A percentile compares a stretch with the other conserved stretches of the same genome.
These are phyloP conservation scores for Apiospora aurea DNA, from an alignment of 2,329 filamentous ascomycete genomes.

Conservation along the genomic window DNA sequence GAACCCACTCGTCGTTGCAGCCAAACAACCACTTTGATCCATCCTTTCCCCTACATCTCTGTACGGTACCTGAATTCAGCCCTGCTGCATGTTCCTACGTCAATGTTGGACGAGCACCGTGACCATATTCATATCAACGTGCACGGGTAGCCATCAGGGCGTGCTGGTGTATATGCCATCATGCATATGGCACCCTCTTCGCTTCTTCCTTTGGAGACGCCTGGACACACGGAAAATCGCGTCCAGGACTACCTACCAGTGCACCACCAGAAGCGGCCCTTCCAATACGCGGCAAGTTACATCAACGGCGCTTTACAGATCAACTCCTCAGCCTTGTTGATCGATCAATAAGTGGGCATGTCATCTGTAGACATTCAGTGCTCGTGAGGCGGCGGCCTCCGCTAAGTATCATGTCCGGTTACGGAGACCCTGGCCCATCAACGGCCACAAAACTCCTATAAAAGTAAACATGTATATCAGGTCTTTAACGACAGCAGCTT, in stretches of 20 bases:
- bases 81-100: not conserved
- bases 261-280: too few species aligned
- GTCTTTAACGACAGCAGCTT: not conserved
- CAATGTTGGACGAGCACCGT: not conserved
- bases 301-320: not conserved
- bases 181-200: not conserved
- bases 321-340: not conserved
- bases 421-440: not conserved
- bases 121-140: not conserved
- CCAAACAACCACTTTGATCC: not conserved
- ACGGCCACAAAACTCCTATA: not conserved
- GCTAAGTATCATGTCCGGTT: not conserved
- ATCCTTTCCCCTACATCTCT: constrained; percentile 6
- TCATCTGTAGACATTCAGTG: not conserved
- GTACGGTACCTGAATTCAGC: constrained; percentile 6
- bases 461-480: not conserved
- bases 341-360: not conserved
- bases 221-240: not conserved
- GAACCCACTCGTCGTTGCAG: constrained; percentile 5
- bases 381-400: not conserved
- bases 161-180: not conserved
- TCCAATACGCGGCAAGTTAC: not conserved
- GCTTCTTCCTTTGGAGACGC: not conserved
- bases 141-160: not conserved
- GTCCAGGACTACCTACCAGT: not conserved